A percentile compares a stretch with the other conserved stretches of the same genome.
phyloP scores from a whole-genome alignment of 768 basidiomycete genomes.

The Favolaschia claudopus region DNA sequence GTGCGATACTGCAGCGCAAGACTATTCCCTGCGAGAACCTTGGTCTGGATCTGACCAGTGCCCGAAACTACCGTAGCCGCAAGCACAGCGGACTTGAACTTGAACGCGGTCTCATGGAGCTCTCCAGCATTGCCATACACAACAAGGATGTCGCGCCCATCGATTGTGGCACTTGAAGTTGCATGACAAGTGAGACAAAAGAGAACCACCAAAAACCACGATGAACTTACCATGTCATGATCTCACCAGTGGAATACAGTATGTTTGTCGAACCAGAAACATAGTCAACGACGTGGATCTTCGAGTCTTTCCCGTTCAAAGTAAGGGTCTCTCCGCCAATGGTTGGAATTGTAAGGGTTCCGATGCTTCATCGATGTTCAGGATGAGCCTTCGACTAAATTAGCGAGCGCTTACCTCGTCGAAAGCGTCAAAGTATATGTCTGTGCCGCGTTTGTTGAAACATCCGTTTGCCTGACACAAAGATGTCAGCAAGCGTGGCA shows the following conservation, averaged over 20 bases:
- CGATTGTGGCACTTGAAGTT: constrained; percentile 55
- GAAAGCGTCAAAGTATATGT: constrained; percentile 52
- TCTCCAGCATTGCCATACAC: constrained; percentile 56
- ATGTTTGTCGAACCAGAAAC: constrained; percentile 50
- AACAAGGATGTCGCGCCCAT: constrained; percentile 54
- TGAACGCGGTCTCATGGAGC: constrained; percentile 59
- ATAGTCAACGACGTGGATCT: constrained; percentile 60
- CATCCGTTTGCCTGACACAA: constrained; percentile 53
- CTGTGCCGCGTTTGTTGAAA: constrained; percentile 45
- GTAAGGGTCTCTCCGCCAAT: constrained; percentile 51
- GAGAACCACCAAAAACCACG: background rate
- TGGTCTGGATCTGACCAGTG: constrained; percentile 43
- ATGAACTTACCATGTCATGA: constrained; percentile 51
- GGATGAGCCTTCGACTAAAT: background rate
- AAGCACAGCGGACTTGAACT: constrained; percentile 36
- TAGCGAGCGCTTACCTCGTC: constrained; percentile 36
- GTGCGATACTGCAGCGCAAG: constrained; percentile 55
- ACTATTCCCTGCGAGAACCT: constrained; percentile 40
- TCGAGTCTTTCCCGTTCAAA: constrained; percentile 60
- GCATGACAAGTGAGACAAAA: background rate
- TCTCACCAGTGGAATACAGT: constrained; percentile 57
- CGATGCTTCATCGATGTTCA: constrained; percentile 36
- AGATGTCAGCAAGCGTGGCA: no score
- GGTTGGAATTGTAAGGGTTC: constrained; percentile 49
- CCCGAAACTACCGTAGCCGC: constrained; percentile 45